These are phyloP conservation scores for Populus simonii DNA, from an alignment of 345 rosid genomes.

Conservation along the genomic window DNA sequence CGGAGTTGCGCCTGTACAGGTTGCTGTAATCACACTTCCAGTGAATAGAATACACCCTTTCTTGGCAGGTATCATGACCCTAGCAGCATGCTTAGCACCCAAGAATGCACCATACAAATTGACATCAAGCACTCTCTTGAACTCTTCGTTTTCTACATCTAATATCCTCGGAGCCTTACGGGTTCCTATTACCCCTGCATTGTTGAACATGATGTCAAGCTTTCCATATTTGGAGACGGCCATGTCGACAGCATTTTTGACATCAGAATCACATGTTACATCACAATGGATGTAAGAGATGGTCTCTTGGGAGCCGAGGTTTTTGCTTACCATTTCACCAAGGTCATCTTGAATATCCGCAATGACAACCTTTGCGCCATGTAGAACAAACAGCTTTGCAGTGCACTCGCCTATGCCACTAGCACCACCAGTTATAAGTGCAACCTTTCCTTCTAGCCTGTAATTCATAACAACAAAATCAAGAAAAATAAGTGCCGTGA, in stretches of 20 bases:
- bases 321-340: conserved; percentile 34
- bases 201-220: conserved; percentile 16
- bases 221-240: conserved; percentile 4
- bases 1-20: neutral
- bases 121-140: conserved; percentile 1
- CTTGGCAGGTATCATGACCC: conserved; percentile 14
- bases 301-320: conserved; percentile 10
- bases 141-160: neutral
- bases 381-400: conserved; percentile 27
- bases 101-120: conserved; percentile 11
- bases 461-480: no score
- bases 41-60: conserved; percentile 15
- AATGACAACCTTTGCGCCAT: conserved; percentile 40
- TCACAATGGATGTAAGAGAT: conserved; percentile 39
- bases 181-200: neutral
- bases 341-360: conserved; percentile 45
- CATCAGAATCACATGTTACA: conserved; percentile 34
- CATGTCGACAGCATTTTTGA: conserved; percentile 26
- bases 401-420: conserved; percentile 42
- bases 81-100: conserved; percentile 17
- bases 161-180: neutral
- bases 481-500: no score
- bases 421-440: conserved; percentile 45
- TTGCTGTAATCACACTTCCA: neutral
- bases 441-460: conserved; percentile 45